Evolutionary conservation across 2,329 filamentous ascomycete species (phyloP).

Genomic region (Colletotrichum trifolii): DNA sequence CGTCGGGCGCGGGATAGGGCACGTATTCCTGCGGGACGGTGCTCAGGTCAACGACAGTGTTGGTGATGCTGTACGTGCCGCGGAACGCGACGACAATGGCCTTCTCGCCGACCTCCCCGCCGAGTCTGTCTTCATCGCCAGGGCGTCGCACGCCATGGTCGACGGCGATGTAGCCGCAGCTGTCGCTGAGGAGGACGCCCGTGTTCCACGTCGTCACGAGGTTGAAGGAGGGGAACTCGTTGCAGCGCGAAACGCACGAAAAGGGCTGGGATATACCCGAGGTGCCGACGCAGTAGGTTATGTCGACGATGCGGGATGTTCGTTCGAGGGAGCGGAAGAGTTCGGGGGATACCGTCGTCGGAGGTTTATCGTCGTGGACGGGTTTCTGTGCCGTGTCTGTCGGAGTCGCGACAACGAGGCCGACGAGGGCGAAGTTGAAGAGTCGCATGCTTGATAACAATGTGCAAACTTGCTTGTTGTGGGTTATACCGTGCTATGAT

Average conservation of each 20-base stretch:
- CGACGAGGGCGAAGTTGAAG: slow-evolving; percentile 12
- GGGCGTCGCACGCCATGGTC: slow-evolving; percentile 67
- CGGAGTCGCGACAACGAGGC: slow-evolving; percentile 8
- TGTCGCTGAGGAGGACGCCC: slow-evolving; percentile 85
- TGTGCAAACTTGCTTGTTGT: background rate
- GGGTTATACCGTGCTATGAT: slow-evolving; percentile 4
- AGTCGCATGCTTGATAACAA: slow-evolving; percentile 1
- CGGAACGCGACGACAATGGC: slow-evolving; percentile 88
- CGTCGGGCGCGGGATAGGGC: slow-evolving; percentile 77
- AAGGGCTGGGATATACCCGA: slow-evolving; percentile 88
- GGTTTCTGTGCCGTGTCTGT: slow-evolving; percentile 12
- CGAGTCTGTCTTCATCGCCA: slow-evolving; percentile 36
- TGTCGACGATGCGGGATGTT: slow-evolving; percentile 90
- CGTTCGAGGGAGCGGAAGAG: slow-evolving; percentile 89
- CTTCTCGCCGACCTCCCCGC: slow-evolving; percentile 43
- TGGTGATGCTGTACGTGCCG: slow-evolving; percentile 92
- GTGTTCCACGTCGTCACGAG: slow-evolving; percentile 92
- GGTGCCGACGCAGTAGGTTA: slow-evolving; percentile 90
- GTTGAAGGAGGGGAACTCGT: slow-evolving; percentile 83
- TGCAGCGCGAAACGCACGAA: slow-evolving; percentile 83
- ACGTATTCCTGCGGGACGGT: slow-evolving; percentile 91
- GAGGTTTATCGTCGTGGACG: background rate
- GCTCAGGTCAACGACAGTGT: slow-evolving; percentile 90
- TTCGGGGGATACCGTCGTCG: slow-evolving; percentile 59
- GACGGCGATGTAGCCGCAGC: slow-evolving; percentile 93